Base-by-base conservation (phyloP, 805 yeast genomes). In the Hanseniaspora hatyaiensis region DNA sequence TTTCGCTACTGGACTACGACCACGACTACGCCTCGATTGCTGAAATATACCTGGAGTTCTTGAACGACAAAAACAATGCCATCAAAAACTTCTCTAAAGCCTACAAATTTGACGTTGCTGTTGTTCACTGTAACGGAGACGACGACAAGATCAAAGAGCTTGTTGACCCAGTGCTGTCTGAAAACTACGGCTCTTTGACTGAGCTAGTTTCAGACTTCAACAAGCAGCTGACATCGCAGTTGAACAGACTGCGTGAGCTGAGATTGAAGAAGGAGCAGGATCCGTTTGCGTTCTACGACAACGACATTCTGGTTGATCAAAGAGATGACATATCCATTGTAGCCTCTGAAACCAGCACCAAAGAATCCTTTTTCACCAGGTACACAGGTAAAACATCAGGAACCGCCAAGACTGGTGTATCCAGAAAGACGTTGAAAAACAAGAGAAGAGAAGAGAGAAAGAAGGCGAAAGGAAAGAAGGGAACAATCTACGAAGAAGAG, bases 401-500 rank as follows among this genome's bases (percentile, higher is more conserved):
- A 20, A 92, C 98, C 2, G 97, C 97, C 3, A 82, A 83, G 59
- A 92, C 98, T 0, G 96, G 97, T 24, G 96, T 92, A 2, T 80
- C 96, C 0, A 75, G 99, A 63, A 75, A 82, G 58, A 88, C 98
- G 0, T 75, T 94, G 6, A 92, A 92, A 66, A 92, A 92, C 64
- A 77, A 80, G 54, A 83, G 95, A 62, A 77, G 98, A 54, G 96
- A 89, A 64, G 98, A 89, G 60, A 77, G 98, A 57, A 92, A 92
- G 67, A 75, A 78, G 51, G 99, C 98, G 2, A 77, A 95, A 57
- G 99, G 99, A 51, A 86, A 94, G 69, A 92, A 92, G 67, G 97
- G 97, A 40, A 89, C 96, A 6, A 82, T 92, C 18, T 92, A 92
- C 59, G 99, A 92, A 63, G 98, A 92, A 62, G 97, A 92, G 62